phyloP scores from a whole-genome alignment of 2,329 filamentous ascomycete species.

The Calonectria pauciramosa region DNA sequence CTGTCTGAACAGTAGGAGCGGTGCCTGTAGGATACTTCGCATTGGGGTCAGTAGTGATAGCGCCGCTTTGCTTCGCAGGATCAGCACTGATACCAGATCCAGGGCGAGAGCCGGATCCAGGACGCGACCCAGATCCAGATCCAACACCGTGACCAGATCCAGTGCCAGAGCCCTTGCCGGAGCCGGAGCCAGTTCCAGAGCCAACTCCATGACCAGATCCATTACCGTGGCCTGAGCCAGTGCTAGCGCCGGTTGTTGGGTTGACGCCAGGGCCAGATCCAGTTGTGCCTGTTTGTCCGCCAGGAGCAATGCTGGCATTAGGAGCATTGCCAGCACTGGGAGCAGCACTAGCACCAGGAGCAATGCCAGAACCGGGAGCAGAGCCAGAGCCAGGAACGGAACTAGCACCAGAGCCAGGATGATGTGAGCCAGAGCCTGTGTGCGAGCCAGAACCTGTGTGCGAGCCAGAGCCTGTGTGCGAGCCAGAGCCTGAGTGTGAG shows the following conservation, averaged over 20 bases:
- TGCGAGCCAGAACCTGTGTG: neutral
- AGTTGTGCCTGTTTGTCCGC: neutral
- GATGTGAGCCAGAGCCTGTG: neutral
- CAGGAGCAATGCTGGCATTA: neutral
- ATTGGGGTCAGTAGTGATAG: neutral
- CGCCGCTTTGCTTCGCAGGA: neutral
- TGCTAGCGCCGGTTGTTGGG: neutral
- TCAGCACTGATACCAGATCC: neutral
- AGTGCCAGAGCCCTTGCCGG: neutral
- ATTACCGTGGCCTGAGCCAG: neutral
- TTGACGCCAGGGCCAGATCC: no score
- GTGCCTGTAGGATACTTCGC: neutral
- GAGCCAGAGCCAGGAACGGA: neutral
- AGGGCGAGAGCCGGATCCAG: neutral
- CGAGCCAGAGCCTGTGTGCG: neutral
- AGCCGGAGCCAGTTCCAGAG: neutral
- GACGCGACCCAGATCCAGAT: neutral
- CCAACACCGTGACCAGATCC: neutral
- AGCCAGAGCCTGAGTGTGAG: neutral
- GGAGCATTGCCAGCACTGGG: neutral
- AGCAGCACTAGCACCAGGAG: neutral
- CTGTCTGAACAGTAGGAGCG: neutral
- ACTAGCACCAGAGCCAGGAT: neutral
- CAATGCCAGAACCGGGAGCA: neutral
- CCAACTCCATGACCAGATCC: neutral